A percentile compares a stretch with the other conserved stretches of the same genome.
Evolutionary conservation across 2,329 filamentous ascomycete species (phyloP).

Genomic region (Pseudogymnoascus sp.): DNA sequence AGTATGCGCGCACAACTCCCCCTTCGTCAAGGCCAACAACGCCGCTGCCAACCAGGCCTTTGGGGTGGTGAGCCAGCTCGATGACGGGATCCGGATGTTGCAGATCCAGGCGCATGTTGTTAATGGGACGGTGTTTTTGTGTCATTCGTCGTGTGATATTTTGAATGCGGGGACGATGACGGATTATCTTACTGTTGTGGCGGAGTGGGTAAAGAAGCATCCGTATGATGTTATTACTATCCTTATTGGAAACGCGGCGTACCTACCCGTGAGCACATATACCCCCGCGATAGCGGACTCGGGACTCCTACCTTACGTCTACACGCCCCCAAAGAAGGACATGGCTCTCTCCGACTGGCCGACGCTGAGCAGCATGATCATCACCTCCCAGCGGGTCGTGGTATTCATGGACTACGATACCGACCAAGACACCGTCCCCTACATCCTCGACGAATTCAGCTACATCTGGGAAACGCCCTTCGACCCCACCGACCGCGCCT

Average conservation of each 20-base stretch:
- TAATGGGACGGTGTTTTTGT: conserved; percentile 64
- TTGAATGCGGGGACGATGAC: conserved; percentile 75
- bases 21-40: conserved; percentile 64
- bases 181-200: conserved; percentile 63
- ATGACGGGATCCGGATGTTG: conserved; percentile 66
- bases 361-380: conserved; percentile 69
- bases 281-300: conserved; percentile 61
- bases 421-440: conserved; percentile 71
- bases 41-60: conserved; percentile 70
- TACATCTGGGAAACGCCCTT: conserved; percentile 92
- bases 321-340: conserved; percentile 62
- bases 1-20: conserved; percentile 74
- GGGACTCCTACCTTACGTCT: conserved; percentile 67
- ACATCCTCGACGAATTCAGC: conserved; percentile 79
- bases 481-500: conserved; percentile 52
- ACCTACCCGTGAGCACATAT: conserved; percentile 58
- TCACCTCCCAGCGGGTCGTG: conserved; percentile 63
- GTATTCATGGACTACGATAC: conserved; percentile 79
- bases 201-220: conserved; percentile 65
- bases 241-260: conserved; percentile 77
- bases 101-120: conserved; percentile 59
- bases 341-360: conserved; percentile 77
- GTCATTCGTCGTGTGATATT: conserved; percentile 77
- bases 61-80: conserved; percentile 61
- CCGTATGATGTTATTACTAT: conserved; percentile 87